These are phyloP conservation scores for Pichia sp. DNA, from an alignment of 1,139 yeast species.

Conservation along the genomic window DNA sequence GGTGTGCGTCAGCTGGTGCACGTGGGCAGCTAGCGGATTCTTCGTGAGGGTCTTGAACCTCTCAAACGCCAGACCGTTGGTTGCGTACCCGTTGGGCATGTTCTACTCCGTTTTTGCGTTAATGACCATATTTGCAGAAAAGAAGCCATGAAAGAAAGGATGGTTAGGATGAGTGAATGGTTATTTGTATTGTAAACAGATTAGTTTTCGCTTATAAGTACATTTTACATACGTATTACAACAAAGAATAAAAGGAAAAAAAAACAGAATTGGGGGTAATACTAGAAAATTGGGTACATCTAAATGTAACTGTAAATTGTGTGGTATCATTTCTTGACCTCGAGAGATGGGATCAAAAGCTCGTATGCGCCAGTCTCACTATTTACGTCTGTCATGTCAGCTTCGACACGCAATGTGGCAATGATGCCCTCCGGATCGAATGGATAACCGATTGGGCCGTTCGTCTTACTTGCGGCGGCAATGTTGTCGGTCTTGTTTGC, in stretches of 20 bases:
- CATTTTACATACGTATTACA: background rate
- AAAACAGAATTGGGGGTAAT: background rate
- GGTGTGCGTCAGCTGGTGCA: conserved; percentile 85
- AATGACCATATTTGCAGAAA: conserved; percentile 73
- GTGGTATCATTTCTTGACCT: conserved; percentile 18
- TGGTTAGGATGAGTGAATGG: background rate
- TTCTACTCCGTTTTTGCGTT: conserved; percentile 93
- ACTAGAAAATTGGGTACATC: background rate
- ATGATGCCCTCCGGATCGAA: conserved; percentile 55
- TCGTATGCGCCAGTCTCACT: conserved; percentile 64
- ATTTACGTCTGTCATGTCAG: conserved; percentile 45
- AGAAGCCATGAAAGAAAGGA: conserved; percentile 18
- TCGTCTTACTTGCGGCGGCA: conserved; percentile 2
- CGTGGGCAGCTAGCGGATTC: conserved; percentile 90
- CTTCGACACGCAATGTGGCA: conserved; percentile 70
- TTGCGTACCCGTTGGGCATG: conserved; percentile 90
- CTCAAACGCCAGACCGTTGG: conserved; percentile 79
- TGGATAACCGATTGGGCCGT: conserved; percentile 43
- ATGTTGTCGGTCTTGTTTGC: conserved; percentile 1
- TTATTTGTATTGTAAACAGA: background rate
- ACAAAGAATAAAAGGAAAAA: background rate
- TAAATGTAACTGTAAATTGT: background rate
- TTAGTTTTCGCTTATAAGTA: background rate
- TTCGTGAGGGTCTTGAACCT: conserved; percentile 82
- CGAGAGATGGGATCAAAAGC: conserved; percentile 61